Evolutionary conservation across 2,329 filamentous ascomycete species (phyloP).

Genomic region (Fusarium torreyae): DNA sequence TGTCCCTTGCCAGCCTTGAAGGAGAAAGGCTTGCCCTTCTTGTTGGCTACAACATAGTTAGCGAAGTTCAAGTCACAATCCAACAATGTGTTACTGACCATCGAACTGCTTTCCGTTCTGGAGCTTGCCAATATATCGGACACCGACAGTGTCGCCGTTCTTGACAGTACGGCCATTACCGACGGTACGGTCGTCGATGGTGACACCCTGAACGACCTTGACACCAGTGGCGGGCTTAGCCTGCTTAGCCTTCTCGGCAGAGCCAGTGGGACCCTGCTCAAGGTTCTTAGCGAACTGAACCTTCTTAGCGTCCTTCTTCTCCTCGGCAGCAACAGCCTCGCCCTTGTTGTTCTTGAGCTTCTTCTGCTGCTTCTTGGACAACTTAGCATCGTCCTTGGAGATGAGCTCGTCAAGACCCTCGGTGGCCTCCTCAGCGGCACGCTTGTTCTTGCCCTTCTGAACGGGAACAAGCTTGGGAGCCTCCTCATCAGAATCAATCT

Average conservation of each 20-base stretch:
- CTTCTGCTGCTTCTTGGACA: conserved; percentile 97
- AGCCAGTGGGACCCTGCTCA: conserved; percentile 92
- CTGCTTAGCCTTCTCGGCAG: conserved; percentile 64
- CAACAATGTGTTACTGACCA: conserved; percentile 69
- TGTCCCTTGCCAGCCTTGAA: conserved; percentile 96
- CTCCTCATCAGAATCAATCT: conserved; percentile 82
- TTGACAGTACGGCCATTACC: conserved; percentile 89
- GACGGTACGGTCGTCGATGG: conserved; percentile 94
- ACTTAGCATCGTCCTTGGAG: conserved; percentile 82
- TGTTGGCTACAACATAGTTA: conserved; percentile 79
- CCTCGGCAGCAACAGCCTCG: conserved; percentile 78
- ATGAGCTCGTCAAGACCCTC: conserved; percentile 88
- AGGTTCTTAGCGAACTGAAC: conserved; percentile 99
- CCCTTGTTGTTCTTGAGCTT: conserved; percentile 99
- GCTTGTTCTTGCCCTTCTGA: conserved; percentile 93
- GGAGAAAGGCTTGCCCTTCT: conserved; percentile 97
- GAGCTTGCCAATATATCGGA: conserved; percentile 99
- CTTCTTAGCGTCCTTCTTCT: conserved; percentile 82
- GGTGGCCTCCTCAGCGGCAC: conserved; percentile 79
- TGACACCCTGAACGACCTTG: conserved; percentile 90
- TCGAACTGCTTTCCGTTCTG: conserved; percentile 96
- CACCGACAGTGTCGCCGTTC: conserved; percentile 89
- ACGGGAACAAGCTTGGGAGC: conserved; percentile 71
- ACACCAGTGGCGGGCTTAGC: conserved; percentile 70
- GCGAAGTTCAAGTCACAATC: conserved; percentile 8